Conservation (phyloP, 179 eudicot genomes). For the Camellia oleifera region DNA sequence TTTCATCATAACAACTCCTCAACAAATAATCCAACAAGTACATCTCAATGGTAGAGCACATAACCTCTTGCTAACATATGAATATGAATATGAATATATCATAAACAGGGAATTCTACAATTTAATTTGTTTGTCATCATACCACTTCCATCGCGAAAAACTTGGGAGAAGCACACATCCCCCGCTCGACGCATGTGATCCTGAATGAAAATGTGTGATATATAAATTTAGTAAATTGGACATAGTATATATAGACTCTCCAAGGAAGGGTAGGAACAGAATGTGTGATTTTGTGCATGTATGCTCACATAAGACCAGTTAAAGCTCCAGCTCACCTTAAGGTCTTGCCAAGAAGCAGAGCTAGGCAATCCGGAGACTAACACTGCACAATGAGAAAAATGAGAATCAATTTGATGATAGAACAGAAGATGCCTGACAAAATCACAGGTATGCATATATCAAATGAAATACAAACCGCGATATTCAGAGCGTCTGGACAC, state of each 20-base stretch:
- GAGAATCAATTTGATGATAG: conserved; percentile 8
- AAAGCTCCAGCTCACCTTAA: conserved; percentile 54
- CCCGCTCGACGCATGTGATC: conserved; percentile 99
- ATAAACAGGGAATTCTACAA: background rate
- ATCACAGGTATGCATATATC: background rate
- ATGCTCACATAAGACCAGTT: background rate
- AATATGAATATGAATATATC: background rate
- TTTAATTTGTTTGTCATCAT: conserved; percentile 24
- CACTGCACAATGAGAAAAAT: conserved; percentile 40
- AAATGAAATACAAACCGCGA: conserved; percentile 50
- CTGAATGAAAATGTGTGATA: conserved; percentile 32
- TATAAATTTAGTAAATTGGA: background rate
- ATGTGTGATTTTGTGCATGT: background rate
- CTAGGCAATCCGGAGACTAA: conserved; percentile 83
- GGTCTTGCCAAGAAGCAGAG: conserved; percentile 99
- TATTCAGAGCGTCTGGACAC: conserved; percentile 86
- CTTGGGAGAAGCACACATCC: conserved; percentile 95
- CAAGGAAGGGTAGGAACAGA: conserved; percentile 65
- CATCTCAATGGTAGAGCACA: background rate
- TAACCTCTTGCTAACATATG: background rate
- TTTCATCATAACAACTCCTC: background rate
- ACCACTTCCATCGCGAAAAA: conserved; percentile 86
- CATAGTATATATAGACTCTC: conserved; percentile 30
- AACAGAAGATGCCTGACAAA: background rate
- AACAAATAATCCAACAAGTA: background rate